Base-by-base conservation (phyloP, 2,329 filamentous ascomycete species). In the Rutstroemia sydowiana region DNA sequence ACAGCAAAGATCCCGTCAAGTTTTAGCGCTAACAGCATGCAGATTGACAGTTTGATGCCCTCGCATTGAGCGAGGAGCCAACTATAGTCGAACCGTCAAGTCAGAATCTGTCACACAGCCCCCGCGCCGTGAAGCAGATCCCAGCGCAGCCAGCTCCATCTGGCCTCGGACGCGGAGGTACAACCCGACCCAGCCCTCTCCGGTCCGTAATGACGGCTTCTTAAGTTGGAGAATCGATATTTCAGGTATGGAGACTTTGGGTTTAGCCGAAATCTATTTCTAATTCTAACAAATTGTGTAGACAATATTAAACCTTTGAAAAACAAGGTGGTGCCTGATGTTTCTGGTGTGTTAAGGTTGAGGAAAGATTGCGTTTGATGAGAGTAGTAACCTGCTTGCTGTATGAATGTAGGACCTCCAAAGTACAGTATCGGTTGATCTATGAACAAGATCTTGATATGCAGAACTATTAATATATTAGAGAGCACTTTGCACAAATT, bases 21-120 rank as follows among this genome's bases (percentile, higher is more conserved):
- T 56, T n/a, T 49, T 59, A 53, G 31, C 8, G 44, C 57, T 62
- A 55, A 52, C 23, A 36, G 42, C 45, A 10, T 26, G 54, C 62
- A 86, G 83, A 95, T 93, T 92, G 87, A 92, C 87, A 84, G 79
- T 81, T 83, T 82, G 82, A 88, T 77, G 78, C 80, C 88, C 88
- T 92, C 87, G 87, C 85, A 73, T 70, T 75, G 70, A 78, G 84
- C 88, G 91, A 95, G 91, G 90, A 85, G 82, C 76, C 76, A 77
- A 76, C 78, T 84, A 85, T 80, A 81, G 78, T 72, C 73, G 70
- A 66, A 61, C 62, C 65, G 61, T 71, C 68, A 68, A 65, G 62
- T 68, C 66, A 67, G 60, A 65, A 61, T 63, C 66, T 66, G 66
- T 63, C 69, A 68, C 68, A 69, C 66, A 65, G 70, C 68, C 67